Base-by-base conservation (phyloP, 179 eudicot species). In the Amaranthus tricolor region DNA sequence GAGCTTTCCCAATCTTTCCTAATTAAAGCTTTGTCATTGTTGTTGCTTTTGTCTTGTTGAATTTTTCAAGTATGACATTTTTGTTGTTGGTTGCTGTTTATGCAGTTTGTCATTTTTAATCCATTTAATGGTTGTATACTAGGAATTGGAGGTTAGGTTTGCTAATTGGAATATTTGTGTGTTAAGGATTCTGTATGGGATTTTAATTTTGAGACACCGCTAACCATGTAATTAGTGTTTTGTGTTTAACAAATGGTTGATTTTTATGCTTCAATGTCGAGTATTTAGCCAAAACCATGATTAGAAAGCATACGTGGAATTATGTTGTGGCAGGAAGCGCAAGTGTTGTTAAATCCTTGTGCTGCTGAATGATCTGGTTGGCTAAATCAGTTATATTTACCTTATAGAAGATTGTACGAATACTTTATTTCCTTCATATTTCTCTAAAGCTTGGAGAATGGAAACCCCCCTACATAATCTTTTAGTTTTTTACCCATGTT, bases 1-100 rank as follows among this genome's bases (percentile, higher is more conserved):
- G 78, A 75, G 96, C 40, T 31, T 70, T 78, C 44, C 58, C 2
- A 1, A 31, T 73, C n/a, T 52, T 31, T 57, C 12, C 21, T 20
- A 9, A 5, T 6, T 13, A 40, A 4, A 14, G 12, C 47, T 16
- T 66, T 75, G 47, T 71, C 72, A 13, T 17, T 49, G 52, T 45
- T 58, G 62, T 55, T 48, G 47, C 31, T 14, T 62, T 60, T 21
- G 49, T 31, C n/a, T 16, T 64, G 70, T 56, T 10, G 14, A n/a
- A 24, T 14, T 9, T 7, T 16, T 4, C 3, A 17, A 68, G 51
- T 62, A 10, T 60, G 50, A 5, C 66, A 10, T 51, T 21, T 68
- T 48, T 53, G 19, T 19, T 43, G 19, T 50, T 50, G 68, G 45
- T 48, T 4, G 56, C 47, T 66, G 60, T 17, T 57, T 57, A 16